phyloP scores from a whole-genome alignment of 768 basidiomycete species.

The Serendipita sp. region DNA sequence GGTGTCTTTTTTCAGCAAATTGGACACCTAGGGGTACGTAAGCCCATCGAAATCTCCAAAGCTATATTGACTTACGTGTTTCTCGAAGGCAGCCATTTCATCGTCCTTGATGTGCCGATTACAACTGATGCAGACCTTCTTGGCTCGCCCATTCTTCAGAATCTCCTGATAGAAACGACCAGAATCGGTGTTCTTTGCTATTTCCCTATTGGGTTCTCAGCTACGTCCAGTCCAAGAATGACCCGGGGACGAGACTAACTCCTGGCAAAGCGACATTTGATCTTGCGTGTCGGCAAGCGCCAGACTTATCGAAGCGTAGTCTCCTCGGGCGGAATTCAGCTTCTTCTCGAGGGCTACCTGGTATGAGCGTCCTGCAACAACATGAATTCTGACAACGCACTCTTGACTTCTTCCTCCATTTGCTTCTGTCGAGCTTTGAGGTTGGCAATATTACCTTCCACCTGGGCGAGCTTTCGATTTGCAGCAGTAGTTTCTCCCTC shows the following conservation, averaged over 20 bases:
- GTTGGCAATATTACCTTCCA: constrained; percentile 46
- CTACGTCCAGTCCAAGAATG: not conserved
- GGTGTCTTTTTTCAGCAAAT: not conserved
- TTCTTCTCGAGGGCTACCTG: constrained; percentile 34
- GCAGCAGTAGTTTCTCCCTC: constrained; percentile 29
- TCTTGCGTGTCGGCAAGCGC: constrained; percentile 19
- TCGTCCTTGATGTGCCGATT: constrained; percentile 44
- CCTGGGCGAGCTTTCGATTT: constrained; percentile 43
- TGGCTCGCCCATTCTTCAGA: constrained; percentile 40
- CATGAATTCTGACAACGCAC: constrained; percentile 24
- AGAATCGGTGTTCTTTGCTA: constrained; percentile 17
- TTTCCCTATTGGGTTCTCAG: not conserved
- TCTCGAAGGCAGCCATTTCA: constrained; percentile 49
- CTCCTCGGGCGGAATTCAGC: constrained; percentile 18
- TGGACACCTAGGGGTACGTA: not conserved
- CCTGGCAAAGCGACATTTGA: constrained; percentile 17
- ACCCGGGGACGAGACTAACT: constrained; percentile 9
- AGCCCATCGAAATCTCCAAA: not conserved
- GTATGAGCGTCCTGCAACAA: not conserved
- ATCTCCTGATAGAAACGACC: constrained; percentile 32
- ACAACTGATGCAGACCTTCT: constrained; percentile 63
- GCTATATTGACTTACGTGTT: constrained; percentile 36
- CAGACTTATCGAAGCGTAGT: constrained; percentile 16
- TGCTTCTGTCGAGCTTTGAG: constrained; percentile 43
- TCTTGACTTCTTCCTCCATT: constrained; percentile 46